Percentiles rank a stretch among this genome's conserved stretches.
These are phyloP conservation scores for Pelargonium australe DNA, from an alignment of 441 rosid species.

Conservation along the genomic window DNA sequence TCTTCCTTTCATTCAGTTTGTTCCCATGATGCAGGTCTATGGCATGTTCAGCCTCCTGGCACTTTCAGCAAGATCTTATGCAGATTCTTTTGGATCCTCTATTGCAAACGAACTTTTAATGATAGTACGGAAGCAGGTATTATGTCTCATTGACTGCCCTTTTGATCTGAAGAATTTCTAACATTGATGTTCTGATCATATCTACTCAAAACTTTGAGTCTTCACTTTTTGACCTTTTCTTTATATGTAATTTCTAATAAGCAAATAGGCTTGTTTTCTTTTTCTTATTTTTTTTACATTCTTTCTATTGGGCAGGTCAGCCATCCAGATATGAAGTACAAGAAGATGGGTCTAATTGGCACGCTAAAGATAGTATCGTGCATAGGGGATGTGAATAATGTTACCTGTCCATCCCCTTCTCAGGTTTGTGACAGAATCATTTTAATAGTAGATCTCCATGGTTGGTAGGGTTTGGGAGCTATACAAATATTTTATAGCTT, in stretches of 20 bases:
- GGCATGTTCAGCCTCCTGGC: slow-evolving; percentile 70
- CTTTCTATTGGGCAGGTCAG: slow-evolving; percentile 41
- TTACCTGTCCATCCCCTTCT: slow-evolving; percentile 24
- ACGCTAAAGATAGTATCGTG: slow-evolving; percentile 60
- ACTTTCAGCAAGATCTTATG: slow-evolving; percentile 38
- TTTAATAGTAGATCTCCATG: not conserved
- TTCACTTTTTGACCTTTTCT: not conserved
- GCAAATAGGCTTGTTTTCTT: not conserved
- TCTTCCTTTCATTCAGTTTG: slow-evolving; percentile 15
- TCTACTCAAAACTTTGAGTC: not conserved
- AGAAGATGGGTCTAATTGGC: slow-evolving; percentile 85
- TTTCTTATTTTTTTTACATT: not conserved
- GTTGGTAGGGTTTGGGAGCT: not conserved
- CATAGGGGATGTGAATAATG: slow-evolving; percentile 45
- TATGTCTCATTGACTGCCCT: slow-evolving; percentile 6
- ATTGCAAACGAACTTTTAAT: slow-evolving; percentile 71
- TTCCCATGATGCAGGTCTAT: slow-evolving; percentile 49
- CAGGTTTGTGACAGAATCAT: slow-evolving; percentile 30
- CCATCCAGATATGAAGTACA: slow-evolving; percentile 73
- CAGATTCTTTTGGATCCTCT: slow-evolving; percentile 46
- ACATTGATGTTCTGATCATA: slow-evolving; percentile 5
- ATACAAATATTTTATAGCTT: slow-evolving; percentile 2
- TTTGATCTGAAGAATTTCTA: not conserved
- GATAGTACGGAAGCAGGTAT: slow-evolving; percentile 79
- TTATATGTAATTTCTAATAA: not conserved